Evolutionary conservation across 352 stramenopile genomes (phyloP), one percentile per base, ranked within the genome.

Genomic region (Globisporangium irregulare): DNA sequence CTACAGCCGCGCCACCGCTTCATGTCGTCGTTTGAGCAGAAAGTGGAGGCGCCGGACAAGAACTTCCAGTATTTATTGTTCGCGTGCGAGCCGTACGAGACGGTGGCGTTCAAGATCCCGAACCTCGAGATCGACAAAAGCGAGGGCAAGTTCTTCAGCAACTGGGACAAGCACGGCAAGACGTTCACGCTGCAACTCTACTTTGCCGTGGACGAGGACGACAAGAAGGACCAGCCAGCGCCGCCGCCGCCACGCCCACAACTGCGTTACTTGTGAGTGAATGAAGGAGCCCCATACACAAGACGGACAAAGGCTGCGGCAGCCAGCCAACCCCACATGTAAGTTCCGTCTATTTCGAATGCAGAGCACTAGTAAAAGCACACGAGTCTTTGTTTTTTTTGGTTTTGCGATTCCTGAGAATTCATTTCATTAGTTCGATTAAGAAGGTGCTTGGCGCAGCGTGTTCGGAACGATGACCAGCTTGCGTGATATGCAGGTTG

Each of bases 1-100:
- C 64, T 97, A 25, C 97, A 99, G 81, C 98, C 98, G 25, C 87
- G 97, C 12, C 97, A 99, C 79, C 87, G 98, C 43, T 99, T 99
- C 86, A 99, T 99, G 98, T 98, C 89, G 63, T 90, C 98, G n/a
- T 99, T 98, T 79, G 97, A 99, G 84, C 98, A 99, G 76, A 93
- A 97, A 58, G 91, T 99, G n/a, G 97, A 99, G 70, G 84, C 89
- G 7, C 92, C 97, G 0, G 96, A 99, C 81, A 98, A 98, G 69
- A 86, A 90, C 62, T 93, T 94, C 69, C 90, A 97, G 82, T 99
- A 99, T 74, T 76, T 99, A 15, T 78, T 99, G 15, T 98, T 99
- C 71, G 98, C 98, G 1, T 98, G 96, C 68, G 97, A 99, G 74
- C 98, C 98, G 46, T 99, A 99, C 82, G 97, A 99, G 85, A 99